Evolutionary conservation across 306 rosid species (phyloP).

Genomic region (Vigna reflexopilosa): DNA sequence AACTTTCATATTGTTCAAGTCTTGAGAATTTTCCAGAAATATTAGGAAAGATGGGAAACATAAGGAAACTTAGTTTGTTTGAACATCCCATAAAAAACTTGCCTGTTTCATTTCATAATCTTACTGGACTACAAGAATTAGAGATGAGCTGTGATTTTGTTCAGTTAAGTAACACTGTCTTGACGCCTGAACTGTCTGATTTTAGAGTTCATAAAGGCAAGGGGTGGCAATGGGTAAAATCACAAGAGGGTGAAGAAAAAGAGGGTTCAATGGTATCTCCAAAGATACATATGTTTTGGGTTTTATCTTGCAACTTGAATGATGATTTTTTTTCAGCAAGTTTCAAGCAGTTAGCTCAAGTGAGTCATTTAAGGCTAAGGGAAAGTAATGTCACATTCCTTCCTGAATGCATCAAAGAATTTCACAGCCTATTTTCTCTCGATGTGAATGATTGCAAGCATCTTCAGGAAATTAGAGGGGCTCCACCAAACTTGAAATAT

Average conservation of each 20-base stretch:
- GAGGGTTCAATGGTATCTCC: not conserved
- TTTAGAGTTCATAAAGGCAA: too few relatives aligned
- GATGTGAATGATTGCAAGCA: not conserved
- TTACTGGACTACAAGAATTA: too few relatives aligned
- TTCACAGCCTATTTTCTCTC: not conserved
- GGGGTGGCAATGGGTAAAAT: too few relatives aligned
- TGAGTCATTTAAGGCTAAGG: not conserved
- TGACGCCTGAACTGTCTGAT: not conserved
- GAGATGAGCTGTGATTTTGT: too few relatives aligned
- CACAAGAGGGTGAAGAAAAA: not conserved
- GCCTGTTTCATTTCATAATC: not conserved
- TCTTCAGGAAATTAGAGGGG: conserved; percentile 31
- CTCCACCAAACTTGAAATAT: not conserved
- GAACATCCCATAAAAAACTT: not conserved
- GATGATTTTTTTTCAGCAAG: not conserved
- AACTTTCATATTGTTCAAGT: too few relatives aligned
- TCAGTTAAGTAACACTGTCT: not conserved
- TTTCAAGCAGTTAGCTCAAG: not conserved
- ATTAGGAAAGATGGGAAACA: not conserved
- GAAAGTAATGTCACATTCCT: not conserved
- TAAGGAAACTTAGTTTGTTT: not conserved
- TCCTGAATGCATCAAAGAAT: conserved; percentile 22
- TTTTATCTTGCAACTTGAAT: too few relatives aligned
- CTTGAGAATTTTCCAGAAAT: conserved; percentile 10
- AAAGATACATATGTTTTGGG: too few relatives aligned